Evolutionary conservation across 805 yeast species (phyloP).

Genomic region (Lachancea meyersii): DNA sequence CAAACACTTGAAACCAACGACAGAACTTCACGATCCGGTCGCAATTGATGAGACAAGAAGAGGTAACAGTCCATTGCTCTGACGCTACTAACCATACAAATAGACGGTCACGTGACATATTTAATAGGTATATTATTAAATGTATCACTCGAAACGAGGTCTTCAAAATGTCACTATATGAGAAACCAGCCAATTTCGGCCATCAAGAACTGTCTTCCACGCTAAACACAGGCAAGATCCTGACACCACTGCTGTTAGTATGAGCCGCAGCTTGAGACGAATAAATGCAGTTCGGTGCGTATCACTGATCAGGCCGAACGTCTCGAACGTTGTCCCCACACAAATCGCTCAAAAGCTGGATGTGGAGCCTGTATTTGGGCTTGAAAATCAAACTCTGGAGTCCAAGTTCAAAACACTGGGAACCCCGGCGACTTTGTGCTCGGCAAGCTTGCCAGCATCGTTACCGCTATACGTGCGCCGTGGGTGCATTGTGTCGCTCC

Average conservation of each 20-base stretch:
- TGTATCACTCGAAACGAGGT: background rate
- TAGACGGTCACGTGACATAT: no score
- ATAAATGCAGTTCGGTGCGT: constrained; percentile 3
- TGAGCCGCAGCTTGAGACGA: background rate
- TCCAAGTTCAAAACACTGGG: constrained; percentile 20
- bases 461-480: constrained; percentile 23
- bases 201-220: no score
- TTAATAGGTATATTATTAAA: no score
- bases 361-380: constrained; percentile 15
- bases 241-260: background rate
- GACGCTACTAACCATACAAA: no score
- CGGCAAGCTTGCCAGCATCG: constrained; percentile 18
- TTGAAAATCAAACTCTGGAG: constrained; percentile 8
- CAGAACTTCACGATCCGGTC: no score
- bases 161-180: background rate
- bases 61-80: no score
- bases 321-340: constrained; percentile 18
- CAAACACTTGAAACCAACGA: no score
- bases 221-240: no score
- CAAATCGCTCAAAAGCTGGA: constrained; percentile 15
- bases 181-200: background rate
- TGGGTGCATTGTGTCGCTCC: constrained; percentile 26
- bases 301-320: constrained; percentile 20
- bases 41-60: no score
- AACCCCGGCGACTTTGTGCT: constrained; percentile 24